Evolutionary conservation across 257 asterid species (phyloP), one percentile per base, ranked within the genome.

Genomic region (Cynanchum wilfordii): DNA sequence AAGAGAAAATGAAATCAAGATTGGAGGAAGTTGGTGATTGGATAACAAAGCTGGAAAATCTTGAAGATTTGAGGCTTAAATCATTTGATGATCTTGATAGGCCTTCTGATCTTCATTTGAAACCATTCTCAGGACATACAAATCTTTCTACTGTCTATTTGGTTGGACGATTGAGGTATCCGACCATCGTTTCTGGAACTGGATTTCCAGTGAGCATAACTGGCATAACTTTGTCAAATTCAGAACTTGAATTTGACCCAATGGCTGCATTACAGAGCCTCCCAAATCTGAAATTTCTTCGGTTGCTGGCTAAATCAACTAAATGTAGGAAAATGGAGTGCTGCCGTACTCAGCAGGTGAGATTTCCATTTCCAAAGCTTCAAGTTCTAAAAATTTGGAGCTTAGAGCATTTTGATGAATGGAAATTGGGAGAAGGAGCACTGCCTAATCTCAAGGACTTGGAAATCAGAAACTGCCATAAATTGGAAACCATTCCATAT

Each of bases 31-130:
- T 81, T 25, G 50, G 65, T 3, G 62, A 50, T 25, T 81, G 84
- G 84, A 73, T 81, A 74, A 51, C 73, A 3, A 59, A 66, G 0
- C 76, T 74, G 20, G 10, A 29, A 8, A 9, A 11, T 38, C 79
- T 81, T 6, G 77, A 77, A 75, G 8, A 51, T 10, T 20, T 81
- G 17, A 81, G 79, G 79, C 69, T 81, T 3, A 77, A 77, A 65
- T 77, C 82, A 16, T 66, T 77, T 29, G 75, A 77, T 45, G 57
- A 70, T n/a, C 1, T 2, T 15, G 65, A 69, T n/a, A 25, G 30
- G 2, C 75, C 82, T 65, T 62, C 72, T 16, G 25, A 57, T 62
- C 79, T 81, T 12, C 72, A 66, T 71, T 25, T 81, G 49, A 54
- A 19, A 29, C 66, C 74, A 70, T 24, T 77, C 72, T 30, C 12